phyloP scores from a whole-genome alignment of 352 stramenopile species.

The Pythium coloratum region DNA sequence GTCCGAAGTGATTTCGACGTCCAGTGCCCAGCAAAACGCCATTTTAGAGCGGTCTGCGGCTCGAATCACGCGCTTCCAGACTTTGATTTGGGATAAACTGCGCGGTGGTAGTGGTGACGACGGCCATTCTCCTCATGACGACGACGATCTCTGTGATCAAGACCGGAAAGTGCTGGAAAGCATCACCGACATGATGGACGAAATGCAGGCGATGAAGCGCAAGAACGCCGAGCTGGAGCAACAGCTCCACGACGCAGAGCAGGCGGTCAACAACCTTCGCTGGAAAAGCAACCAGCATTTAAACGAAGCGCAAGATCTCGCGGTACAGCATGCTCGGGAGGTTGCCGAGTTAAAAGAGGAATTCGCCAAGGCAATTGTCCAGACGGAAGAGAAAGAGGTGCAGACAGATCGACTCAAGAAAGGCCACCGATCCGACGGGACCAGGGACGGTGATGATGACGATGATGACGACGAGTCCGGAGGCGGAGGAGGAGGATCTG shows the following conservation, averaged over 20 bases:
- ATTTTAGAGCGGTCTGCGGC: constrained; percentile 58
- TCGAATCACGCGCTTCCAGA: constrained; percentile 63
- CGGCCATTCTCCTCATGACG: constrained; percentile 14
- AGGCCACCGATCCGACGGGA: background rate
- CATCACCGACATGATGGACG: constrained; percentile 53
- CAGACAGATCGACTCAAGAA: constrained; percentile 36
- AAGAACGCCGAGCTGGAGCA: constrained; percentile 35
- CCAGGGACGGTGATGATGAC: constrained; percentile 24
- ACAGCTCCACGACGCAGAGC: constrained; percentile 48
- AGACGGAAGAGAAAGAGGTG: constrained; percentile 42
- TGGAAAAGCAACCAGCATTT: constrained; percentile 57
- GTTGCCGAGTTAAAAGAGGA: constrained; percentile 43
- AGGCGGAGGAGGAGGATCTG: constrained; percentile 12
- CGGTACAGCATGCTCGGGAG: constrained; percentile 34
- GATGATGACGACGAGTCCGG: constrained; percentile 29
- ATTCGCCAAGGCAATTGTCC: constrained; percentile 26
- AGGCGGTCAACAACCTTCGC: constrained; percentile 43
- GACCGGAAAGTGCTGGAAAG: constrained; percentile 63
- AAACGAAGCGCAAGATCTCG: constrained; percentile 41
- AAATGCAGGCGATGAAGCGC: constrained; percentile 39
- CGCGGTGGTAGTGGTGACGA: constrained; percentile 9
- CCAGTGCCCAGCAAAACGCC: constrained; percentile 55
- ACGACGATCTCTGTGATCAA: constrained; percentile 60
- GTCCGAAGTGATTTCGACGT: constrained; percentile 45
- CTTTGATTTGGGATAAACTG: constrained; percentile 38